Evolutionary conservation across 2,329 filamentous ascomycete species (phyloP), one percentile per base, ranked within the genome.

Genomic region (Metarhizium anisopliae): DNA sequence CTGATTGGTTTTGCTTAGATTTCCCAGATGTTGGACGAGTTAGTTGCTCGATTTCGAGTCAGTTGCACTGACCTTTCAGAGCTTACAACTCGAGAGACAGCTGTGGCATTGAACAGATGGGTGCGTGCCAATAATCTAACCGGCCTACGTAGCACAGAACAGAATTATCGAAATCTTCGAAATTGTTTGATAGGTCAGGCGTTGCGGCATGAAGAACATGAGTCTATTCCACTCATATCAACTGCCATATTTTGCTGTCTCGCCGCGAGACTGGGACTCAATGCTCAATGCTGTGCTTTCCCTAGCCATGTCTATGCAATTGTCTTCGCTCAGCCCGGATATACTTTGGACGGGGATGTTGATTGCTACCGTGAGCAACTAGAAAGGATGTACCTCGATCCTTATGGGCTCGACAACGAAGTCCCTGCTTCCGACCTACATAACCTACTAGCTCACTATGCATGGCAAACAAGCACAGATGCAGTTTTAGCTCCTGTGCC

Each of bases 181-280:
- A 95, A 97, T 70, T 95, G 89, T 63, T 89, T 96, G 63, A 84
- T 99, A 55, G 90, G 90, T 10, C 78, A 95, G 59, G 90, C 89
- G 3, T 75, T 97, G 47, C 84, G 83, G 42, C 84, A 88, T 52
- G 73, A 81, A 6, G 78, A 81, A 0, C 90, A 95, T 64, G 85
- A 89, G 32, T 93, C 91, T 1, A 77, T 96, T 8, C 94, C 93
- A 2, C 78, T 96, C 52, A 87, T 96, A 59, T 94, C 90, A 1
- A 87, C 87, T 55, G 87, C 86, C 58, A 95, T 97, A 59, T 99
- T 87, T 71, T 94, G 88, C 65, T 85, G 84, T 56, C 70, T 97
- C 14, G 92, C 90, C 1, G 78, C 82, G 55, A 80, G 87, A 40
- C 68, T 96, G 13, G 88, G 87, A 1, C 70, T 99, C 50, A 80